Evolutionary conservation across 306 rosid genomes (phyloP).

Genomic region (Trifolium repens): DNA sequence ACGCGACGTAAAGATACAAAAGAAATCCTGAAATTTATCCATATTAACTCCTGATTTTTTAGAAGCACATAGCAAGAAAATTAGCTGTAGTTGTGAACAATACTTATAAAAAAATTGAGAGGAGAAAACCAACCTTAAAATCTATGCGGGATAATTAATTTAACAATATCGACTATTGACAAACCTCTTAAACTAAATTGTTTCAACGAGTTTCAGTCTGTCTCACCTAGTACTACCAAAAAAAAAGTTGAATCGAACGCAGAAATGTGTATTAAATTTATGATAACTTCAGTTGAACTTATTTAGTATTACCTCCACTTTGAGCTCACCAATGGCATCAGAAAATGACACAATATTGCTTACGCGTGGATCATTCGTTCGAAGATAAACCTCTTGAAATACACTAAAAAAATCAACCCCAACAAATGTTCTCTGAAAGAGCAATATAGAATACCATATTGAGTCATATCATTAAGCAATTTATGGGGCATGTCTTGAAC

Average conservation of each 20-base stretch:
- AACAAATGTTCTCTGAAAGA: conserved; percentile 90
- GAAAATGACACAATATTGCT: conserved; percentile 84
- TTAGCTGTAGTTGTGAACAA: background rate
- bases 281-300: conserved; percentile 31
- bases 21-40: conserved; percentile 3
- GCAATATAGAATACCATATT: conserved; percentile 36
- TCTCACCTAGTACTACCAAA: conserved; percentile 4
- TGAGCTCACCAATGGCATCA: conserved; percentile 95
- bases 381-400: conserved; percentile 89
- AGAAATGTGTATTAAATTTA: conserved; percentile 34
- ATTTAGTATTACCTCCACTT: conserved; percentile 78
- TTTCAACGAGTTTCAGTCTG: background rate
- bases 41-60: conserved; percentile 9
- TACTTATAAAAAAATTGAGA: background rate
- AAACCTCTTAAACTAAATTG: conserved; percentile 9
- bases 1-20: background rate
- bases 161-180: conserved; percentile 2
- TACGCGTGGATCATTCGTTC: conserved; percentile 83
- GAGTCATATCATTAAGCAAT: conserved; percentile 36
- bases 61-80: conserved; percentile 8
- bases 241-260: conserved; percentile 26
- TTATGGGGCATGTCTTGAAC: conserved; percentile 31
- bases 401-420: conserved; percentile 88
- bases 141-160: conserved; percentile 4
- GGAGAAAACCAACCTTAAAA: conserved; percentile 4